Conservation (phyloP, 2,329 filamentous ascomycete genomes). For the Beauveria asiatica region DNA sequence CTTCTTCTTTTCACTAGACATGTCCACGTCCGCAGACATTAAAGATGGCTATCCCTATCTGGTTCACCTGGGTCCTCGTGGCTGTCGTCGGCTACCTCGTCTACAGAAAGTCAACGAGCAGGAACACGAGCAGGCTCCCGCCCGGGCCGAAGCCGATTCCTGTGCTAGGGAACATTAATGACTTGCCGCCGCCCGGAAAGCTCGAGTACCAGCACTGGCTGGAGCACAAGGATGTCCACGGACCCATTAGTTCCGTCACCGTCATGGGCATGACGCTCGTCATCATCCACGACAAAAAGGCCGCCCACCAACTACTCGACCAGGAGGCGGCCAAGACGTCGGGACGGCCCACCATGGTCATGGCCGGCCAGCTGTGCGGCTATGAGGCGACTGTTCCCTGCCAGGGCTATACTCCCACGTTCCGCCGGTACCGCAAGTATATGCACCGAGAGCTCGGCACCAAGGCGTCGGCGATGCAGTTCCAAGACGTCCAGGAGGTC, state of each 20-base stretch:
- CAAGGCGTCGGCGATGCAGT: conserved; percentile 11
- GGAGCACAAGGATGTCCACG: conserved; percentile 26
- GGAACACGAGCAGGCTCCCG: conserved; percentile 22
- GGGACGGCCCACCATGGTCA: conserved; percentile 19
- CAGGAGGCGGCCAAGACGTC: conserved; percentile 23
- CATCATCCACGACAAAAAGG: conserved; percentile 27
- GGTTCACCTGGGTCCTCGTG: neutral
- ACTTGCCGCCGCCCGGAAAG: conserved; percentile 30
- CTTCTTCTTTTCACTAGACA: neutral
- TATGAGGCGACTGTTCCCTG: conserved; percentile 16
- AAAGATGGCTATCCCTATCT: neutral
- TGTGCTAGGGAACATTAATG: conserved; percentile 37
- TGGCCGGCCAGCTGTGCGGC: conserved; percentile 21
- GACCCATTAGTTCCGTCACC: conserved; percentile 28
- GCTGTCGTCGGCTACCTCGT: neutral
- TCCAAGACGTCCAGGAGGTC: conserved; percentile 4
- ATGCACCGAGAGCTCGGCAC: conserved; percentile 22
- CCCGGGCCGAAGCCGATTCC: conserved; percentile 38
- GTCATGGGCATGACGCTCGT: conserved; percentile 29
- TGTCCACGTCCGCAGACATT: neutral
- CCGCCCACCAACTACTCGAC: conserved; percentile 27
- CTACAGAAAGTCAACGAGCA: neutral
- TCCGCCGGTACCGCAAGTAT: conserved; percentile 19
- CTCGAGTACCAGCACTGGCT: conserved; percentile 29
- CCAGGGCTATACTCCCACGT: conserved; percentile 16